These are phyloP conservation scores for Tilletia caries DNA, from an alignment of 1,284 basidiomycete species.

Conservation along the genomic window DNA sequence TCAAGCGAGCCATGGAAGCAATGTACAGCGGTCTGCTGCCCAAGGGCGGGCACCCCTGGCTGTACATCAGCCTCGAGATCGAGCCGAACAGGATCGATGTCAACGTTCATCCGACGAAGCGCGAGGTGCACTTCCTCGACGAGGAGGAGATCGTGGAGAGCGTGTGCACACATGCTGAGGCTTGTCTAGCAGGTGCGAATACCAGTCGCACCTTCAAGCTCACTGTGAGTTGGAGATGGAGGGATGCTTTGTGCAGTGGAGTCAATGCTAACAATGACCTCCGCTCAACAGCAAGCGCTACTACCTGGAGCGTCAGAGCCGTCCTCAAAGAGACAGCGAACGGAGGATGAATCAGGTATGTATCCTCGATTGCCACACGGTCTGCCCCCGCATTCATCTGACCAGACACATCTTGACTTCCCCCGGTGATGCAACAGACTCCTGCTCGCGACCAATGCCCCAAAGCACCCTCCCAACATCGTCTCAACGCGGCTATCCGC, in stretches of 20 bases:
- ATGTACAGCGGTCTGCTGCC: constrained; percentile 83
- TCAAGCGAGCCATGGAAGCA: constrained; percentile 82
- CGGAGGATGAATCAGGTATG: neutral
- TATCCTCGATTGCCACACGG: too few species aligned
- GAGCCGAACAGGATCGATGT: constrained; percentile 87
- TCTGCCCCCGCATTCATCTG: too few species aligned
- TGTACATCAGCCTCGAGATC: constrained; percentile 83
- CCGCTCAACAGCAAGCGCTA: constrained; percentile 24
- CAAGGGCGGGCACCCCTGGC: constrained; percentile 83
- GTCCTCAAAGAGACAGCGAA: neutral
- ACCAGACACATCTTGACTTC: too few species aligned
- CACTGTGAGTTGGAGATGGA: constrained; percentile 15
- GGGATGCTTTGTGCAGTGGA: neutral
- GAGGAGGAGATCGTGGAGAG: constrained; percentile 82
- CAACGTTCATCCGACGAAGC: constrained; percentile 97
- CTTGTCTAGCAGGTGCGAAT: constrained; percentile 34
- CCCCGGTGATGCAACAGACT: too few species aligned
- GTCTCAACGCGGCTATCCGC: constrained; percentile 58
- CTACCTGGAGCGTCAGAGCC: constrained; percentile 18
- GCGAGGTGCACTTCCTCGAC: constrained; percentile 86
- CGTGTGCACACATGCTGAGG: constrained; percentile 60
- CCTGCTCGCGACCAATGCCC: too few species aligned
- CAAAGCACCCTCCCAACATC: neutral
- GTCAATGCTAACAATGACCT: constrained; percentile 2
- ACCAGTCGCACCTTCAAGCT: constrained; percentile 44